Base-by-base conservation (phyloP, 208 protist species). In the Crithidia fasciculata region DNA sequence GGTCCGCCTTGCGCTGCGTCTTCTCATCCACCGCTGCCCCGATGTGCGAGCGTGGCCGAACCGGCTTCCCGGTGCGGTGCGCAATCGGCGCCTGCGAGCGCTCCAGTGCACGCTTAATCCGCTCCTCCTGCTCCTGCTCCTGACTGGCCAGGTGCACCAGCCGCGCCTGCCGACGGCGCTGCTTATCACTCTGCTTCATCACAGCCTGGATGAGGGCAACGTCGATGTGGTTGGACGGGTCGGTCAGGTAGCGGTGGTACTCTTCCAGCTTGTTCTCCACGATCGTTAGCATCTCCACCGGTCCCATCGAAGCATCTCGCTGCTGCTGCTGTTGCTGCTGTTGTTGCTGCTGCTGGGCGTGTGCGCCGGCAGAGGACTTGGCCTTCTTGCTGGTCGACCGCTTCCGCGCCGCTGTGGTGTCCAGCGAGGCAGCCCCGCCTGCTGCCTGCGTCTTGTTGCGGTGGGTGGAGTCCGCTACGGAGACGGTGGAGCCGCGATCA, bases 211-310 rank as follows among this genome's bases (percentile, higher is more conserved):
- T 88, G 18, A 96, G 74, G 5, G 83, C 45, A 18, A 86, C 68
- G n/a, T 94, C 90, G 41, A 95, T 81, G 15, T 83, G 84, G 69
- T 92, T 89, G 68, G 80, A 66, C 9, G 85, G 76, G 61, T 94
- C 80, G 36, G 39, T 81, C 28, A 95, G 90, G 76, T 88, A 92
- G 43, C 86, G 92, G 72, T 92, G 88, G 58, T 91, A 92, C 81
- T 95, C 90, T 72, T 98, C 93, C 28, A 98, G 71, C 69, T 97
- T 97, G 67, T 89, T 96, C 66, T 98, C 95, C 66, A 98, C 94
- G 45, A 96, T 92, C 12, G 93, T 96, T 37, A 98, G 88, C 90
- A 98, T 95, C 64, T 94, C 91, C 12, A 98, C 82, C 3, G 93
- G 86, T 13, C 85, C 95, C 82, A 94, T 97, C 71, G 87, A 93